These are phyloP conservation scores for Exophiala sideris DNA, from an alignment of 2,329 filamentous ascomycete species.

Conservation along the genomic window DNA sequence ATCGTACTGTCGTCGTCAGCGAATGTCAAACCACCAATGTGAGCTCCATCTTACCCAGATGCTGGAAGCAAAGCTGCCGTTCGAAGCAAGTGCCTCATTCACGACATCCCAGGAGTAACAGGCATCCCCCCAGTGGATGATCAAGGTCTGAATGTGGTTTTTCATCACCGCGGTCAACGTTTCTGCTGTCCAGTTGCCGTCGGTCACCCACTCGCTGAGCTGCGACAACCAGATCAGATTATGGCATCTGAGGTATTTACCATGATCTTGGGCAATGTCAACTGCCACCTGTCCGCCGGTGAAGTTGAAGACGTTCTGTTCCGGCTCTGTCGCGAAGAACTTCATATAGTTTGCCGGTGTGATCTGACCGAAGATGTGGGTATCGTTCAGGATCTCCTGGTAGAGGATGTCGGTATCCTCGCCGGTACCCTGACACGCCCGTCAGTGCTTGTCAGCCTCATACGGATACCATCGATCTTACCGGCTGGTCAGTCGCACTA, in stretches of 20 bases:
- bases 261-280: constrained; percentile 38
- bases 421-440: constrained; percentile 9
- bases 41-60: constrained; percentile 32
- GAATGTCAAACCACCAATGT: background rate
- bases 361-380: constrained; percentile 60
- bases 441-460: background rate
- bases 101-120: constrained; percentile 42
- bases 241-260: constrained; percentile 60
- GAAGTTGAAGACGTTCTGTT: constrained; percentile 56
- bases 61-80: constrained; percentile 40
- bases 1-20: constrained; percentile 27
- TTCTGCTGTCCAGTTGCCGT: constrained; percentile 54
- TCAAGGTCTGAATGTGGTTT: constrained; percentile 40
- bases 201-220: constrained; percentile 51
- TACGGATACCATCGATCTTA: constrained; percentile 22
- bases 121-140: constrained; percentile 35
- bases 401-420: constrained; percentile 56
- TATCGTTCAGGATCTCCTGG: constrained; percentile 52
- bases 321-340: constrained; percentile 52
- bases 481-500: constrained; percentile 57
- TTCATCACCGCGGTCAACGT: constrained; percentile 57
- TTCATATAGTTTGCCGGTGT: constrained; percentile 63
- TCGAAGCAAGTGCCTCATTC: constrained; percentile 41
- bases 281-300: constrained; percentile 52
- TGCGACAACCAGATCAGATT: constrained; percentile 51